Evolutionary conservation across 192 early-diverging fungal species (phyloP).

Genomic region (Coemansia reversa): DNA sequence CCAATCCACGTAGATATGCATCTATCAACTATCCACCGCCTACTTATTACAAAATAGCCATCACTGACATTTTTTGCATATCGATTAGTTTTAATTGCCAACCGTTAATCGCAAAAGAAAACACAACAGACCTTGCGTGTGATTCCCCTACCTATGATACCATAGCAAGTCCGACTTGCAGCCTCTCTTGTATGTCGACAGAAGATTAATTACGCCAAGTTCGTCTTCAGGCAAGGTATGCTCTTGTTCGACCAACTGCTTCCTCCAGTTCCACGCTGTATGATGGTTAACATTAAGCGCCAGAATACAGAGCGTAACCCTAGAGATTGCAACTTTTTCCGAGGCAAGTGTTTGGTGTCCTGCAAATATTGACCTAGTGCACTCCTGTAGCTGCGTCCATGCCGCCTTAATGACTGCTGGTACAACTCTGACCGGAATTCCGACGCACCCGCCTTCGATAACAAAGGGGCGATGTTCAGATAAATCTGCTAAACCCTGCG

Average conservation of each 20-base stretch:
- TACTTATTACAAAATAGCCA: conserved; percentile 1
- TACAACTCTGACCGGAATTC: conserved; percentile 21
- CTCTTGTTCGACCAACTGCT: conserved; percentile 13
- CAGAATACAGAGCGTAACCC: conserved; percentile 35
- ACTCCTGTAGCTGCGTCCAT: conserved; percentile 8
- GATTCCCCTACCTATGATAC: conserved; percentile 36
- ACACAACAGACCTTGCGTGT: not conserved
- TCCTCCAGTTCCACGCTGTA: conserved; percentile 50
- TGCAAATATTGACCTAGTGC: not conserved
- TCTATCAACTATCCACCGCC: conserved; percentile 30
- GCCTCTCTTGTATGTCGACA: conserved; percentile 39
- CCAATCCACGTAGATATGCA: not conserved
- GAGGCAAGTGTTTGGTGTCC: not conserved
- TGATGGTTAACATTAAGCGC: conserved; percentile 42
- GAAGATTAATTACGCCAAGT: conserved; percentile 11
- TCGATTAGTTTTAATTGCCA: not conserved
- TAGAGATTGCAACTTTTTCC: conserved; percentile 5
- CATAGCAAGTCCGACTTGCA: conserved; percentile 41
- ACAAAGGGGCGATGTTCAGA: conserved; percentile 19
- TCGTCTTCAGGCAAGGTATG: conserved; percentile 13
- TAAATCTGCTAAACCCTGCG: not conserved
- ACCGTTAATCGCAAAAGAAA: not conserved
- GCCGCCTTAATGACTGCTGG: conserved; percentile 19
- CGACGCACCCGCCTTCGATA: conserved; percentile 25
- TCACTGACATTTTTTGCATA: not conserved